Evolutionary conservation across 1,284 basidiomycete genomes (phyloP).

Genomic region (Cryptococcus hybrid): DNA sequence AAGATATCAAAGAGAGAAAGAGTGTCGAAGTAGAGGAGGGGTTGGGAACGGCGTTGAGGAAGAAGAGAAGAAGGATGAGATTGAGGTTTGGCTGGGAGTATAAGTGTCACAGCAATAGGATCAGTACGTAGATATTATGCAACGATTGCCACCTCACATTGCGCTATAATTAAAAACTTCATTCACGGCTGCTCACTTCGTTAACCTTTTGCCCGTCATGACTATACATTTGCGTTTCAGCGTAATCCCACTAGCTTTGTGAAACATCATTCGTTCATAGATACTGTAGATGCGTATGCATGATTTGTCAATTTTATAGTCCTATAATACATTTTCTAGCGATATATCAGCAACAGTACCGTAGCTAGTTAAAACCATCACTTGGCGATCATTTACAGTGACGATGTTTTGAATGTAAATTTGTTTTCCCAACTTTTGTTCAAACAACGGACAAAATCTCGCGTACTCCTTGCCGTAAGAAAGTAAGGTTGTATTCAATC

Average conservation of each 20-base stretch:
- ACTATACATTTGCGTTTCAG: too few relatives aligned
- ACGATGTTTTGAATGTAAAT: background rate
- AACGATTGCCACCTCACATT: too few relatives aligned
- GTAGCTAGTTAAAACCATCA: too few relatives aligned
- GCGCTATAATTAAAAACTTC: too few relatives aligned
- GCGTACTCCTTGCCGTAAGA: constrained; percentile 61
- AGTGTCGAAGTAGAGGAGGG: constrained; percentile 1
- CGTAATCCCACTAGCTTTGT: background rate
- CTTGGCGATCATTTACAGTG: background rate
- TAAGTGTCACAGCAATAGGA: too few relatives aligned
- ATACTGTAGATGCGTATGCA: background rate
- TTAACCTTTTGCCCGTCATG: too few relatives aligned
- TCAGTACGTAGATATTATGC: too few relatives aligned
- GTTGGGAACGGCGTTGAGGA: constrained; percentile 63
- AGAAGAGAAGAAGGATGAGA: too few relatives aligned
- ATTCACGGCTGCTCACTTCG: too few relatives aligned
- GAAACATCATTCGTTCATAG: background rate
- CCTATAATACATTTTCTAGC: background rate
- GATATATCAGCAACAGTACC: background rate
- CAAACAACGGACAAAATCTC: constrained; percentile 44
- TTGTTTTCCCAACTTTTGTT: background rate
- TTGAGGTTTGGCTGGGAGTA: too few relatives aligned
- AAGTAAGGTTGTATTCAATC: constrained; percentile 90
- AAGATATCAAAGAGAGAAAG: too few relatives aligned
- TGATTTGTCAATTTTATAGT: background rate